Evolutionary conservation across 192 early-diverging fungal species (phyloP), one percentile per base, ranked within the genome.

Genomic region (Coemansia sp.): DNA sequence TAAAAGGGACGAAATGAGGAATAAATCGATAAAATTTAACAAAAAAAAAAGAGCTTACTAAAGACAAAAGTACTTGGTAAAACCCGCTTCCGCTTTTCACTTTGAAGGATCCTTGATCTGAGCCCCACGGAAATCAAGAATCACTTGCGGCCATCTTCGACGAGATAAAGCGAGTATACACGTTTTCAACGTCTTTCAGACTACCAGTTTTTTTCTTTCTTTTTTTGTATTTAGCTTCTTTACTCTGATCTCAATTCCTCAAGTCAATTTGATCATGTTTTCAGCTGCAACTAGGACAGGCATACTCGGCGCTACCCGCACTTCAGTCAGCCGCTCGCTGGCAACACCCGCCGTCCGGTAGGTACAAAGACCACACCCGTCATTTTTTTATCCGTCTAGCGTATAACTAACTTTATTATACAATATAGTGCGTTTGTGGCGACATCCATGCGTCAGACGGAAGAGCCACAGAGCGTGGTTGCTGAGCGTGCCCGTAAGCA

Each of bases 401-500:
- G 5, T 27, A 19, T 21, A 10, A 19, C 46, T 48, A n/a, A 3
- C 11, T 34, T 14, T 8, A 21, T 42, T 27, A 25, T 42, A 17
- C 1, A n/a, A 44, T 46, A 38, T 79, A 79, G 77, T 59, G 80
- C 80, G 7, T 83, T 83, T 68, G 59, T 83, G 44, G 80, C 75
- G n/a, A 77, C 80, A 5, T 64, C 80, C 27, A 53, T 46, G 59
- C 72, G 72, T 11, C 62, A 60, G 46, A 63, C 45, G 14, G 74
- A 75, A 4, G 72, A 75, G 61, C 62, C 71, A 15, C 85, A 86
- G 60, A 48, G 63, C 12, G 73, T 68, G 17, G 73, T 86, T 8
- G 80, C 85, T 6, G 76, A 77, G 72, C 85, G 80, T 44, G 85
- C 82, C 15, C 70, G 62, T 17, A 73, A 80, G 73, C 77, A 81